Percentiles rank a stretch among this genome's conserved stretches.
Conservation (phyloP, 495 filamentous ascomycete species). For the Sordaria brevicollis region DNA sequence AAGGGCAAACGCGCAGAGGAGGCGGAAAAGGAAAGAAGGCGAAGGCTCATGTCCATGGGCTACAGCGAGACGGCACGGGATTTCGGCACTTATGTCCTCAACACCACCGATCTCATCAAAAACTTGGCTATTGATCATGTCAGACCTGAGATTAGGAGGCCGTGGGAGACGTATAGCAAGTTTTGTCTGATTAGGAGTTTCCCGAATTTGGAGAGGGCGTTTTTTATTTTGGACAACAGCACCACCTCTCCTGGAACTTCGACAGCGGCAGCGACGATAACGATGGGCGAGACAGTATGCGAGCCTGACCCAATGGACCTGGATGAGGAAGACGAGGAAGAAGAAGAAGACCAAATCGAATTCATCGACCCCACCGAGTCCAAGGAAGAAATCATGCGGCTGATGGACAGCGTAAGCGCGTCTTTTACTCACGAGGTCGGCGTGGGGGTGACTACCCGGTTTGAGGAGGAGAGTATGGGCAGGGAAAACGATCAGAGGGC, state of each 20-base stretch:
- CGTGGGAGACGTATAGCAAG: constrained; percentile 46
- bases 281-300: too few relatives aligned
- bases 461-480: background rate
- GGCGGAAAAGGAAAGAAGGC: background rate
- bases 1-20: background rate
- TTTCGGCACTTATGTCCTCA: constrained; percentile 22
- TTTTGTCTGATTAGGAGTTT: constrained; percentile 35
- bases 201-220: constrained; percentile 26
- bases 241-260: background rate
- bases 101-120: constrained; percentile 15
- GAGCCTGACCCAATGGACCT: too few relatives aligned
- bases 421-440: constrained; percentile 30
- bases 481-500: background rate
- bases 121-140: constrained; percentile 41
- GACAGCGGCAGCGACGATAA: background rate
- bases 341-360: constrained; percentile 15
- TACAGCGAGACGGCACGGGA: constrained; percentile 36
- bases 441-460: background rate
- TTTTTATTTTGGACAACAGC: constrained; percentile 22
- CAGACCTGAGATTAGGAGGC: constrained; percentile 31
- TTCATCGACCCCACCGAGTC: constrained; percentile 27
- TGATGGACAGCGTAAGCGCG: constrained; percentile 31
- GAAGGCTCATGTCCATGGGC: constrained; percentile 21
- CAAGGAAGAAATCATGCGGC: constrained; percentile 15
- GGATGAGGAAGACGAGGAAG: constrained; percentile 2